Evolutionary conservation across 176 grass and related monocot species (phyloP), one percentile per base, ranked within the genome.

Genomic region (Oryza brachyantha): DNA sequence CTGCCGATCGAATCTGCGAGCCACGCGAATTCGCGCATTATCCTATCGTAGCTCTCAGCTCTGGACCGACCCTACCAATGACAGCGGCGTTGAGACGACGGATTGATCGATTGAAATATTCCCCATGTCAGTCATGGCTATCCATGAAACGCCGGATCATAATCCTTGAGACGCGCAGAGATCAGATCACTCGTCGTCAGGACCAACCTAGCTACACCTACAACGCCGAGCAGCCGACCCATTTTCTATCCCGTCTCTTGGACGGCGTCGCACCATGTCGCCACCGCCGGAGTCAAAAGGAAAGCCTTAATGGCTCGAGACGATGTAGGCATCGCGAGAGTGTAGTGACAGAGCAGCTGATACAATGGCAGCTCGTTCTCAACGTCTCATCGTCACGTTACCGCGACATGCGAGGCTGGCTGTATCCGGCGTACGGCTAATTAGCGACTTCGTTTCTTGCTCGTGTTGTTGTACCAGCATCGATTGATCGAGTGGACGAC

Each of bases 241-340:
- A 21, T 21, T 50, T 5, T 50, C 39, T 41, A 14, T 50, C 45
- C 6, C 14, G 17, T 25, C 21, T 31, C 54, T 17, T 27, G 75
- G 67, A 57, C 68, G 41, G 19, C 43, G 13, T 41, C 2, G 68
- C 7, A 39, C 83, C 83, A 74, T 76, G 76, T 73, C 59, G 57
- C 66, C n/a, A 61, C 9, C 0, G 10, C 21, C n/a, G 7, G 13
- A 17, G 39, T 63, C 13, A 41, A 41, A 41, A 32, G 31, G n/a
- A n/a, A n/a, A n/a, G n/a, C n/a, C n/a, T n/a, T n/a, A n/a, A n/a
- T n/a, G n/a, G n/a, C n/a, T n/a, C n/a, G n/a, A n/a, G n/a, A n/a
- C n/a, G n/a, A n/a, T n/a, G n/a, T n/a, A n/a, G n/a, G n/a, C n/a
- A n/a, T n/a, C n/a, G n/a, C n/a, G n/a, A n/a, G n/a, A n/a, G n/a